phyloP scores from a whole-genome alignment of 176 grass and related monocot genomes.

The Rhynchospora breviuscula region DNA sequence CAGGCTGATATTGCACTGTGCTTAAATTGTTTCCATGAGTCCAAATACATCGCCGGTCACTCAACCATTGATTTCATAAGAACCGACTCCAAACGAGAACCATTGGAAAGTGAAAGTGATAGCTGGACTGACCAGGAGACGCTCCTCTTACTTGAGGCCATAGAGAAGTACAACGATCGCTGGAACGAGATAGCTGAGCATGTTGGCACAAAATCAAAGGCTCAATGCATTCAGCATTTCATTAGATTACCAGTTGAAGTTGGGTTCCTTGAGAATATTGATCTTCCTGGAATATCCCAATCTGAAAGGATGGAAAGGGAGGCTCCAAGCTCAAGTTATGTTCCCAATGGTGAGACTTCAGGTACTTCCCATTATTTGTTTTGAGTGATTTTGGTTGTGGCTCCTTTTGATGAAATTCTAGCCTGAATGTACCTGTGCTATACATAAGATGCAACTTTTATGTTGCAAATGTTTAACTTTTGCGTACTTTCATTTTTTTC shows the following conservation, averaged over 20 bases:
- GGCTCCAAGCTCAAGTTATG: conserved; percentile 19
- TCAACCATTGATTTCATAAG: conserved; percentile 80
- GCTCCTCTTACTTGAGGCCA: conserved; percentile 75
- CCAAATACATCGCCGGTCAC: conserved; percentile 71
- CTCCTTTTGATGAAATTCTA: background rate
- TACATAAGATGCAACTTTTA: background rate
- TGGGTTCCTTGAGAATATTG: conserved; percentile 69
- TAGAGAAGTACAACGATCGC: conserved; percentile 79
- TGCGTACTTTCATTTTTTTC: conserved; percentile 12
- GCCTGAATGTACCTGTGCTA: background rate
- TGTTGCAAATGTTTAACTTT: background rate
- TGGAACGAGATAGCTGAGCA: conserved; percentile 92
- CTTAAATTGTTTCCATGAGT: conserved; percentile 72
- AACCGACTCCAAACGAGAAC: conserved; percentile 50
- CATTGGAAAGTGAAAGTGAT: conserved; percentile 51
- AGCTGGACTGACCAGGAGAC: conserved; percentile 89
- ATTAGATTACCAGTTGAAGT: conserved; percentile 79
- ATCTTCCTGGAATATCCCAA: conserved; percentile 36
- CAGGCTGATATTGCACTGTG: conserved; percentile 76
- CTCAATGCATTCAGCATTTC: conserved; percentile 98
- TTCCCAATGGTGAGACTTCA: conserved; percentile 48
- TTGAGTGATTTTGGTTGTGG: background rate
- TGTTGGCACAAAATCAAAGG: conserved; percentile 80
- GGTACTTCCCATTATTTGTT: conserved; percentile 28
- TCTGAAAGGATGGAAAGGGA: conserved; percentile 28